These are phyloP conservation scores for Fusarium secorum DNA, from an alignment of 2,329 filamentous ascomycete genomes.

Conservation along the genomic window DNA sequence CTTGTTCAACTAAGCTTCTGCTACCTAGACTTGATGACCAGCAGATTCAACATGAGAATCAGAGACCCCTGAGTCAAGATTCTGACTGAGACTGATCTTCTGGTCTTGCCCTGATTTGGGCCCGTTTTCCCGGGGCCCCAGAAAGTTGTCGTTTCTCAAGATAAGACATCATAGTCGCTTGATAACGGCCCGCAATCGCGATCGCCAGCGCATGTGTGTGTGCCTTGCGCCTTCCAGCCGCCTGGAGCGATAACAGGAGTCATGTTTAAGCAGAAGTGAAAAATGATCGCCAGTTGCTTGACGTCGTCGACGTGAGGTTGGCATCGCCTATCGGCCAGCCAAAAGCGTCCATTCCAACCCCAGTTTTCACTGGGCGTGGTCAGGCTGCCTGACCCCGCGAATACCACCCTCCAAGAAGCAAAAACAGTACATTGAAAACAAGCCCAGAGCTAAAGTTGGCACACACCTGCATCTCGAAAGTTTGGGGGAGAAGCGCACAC, in stretches of 20 bases:
- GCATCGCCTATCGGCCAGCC: constrained; percentile 27
- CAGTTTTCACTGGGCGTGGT: constrained; percentile 22
- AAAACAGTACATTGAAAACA: constrained; percentile 5
- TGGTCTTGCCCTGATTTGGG: constrained; percentile 13
- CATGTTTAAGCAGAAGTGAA: background rate
- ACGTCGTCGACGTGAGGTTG: constrained; percentile 24
- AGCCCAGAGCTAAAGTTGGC: constrained; percentile 8
- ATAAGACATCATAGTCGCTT: constrained; percentile 27
- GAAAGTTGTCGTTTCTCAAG: constrained; percentile 10
- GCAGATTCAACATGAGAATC: background rate
- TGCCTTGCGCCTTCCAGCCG: constrained; percentile 7
- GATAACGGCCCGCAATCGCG: constrained; percentile 21
- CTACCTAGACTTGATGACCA: background rate
- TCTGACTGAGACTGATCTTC: background rate
- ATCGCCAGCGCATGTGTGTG: background rate
- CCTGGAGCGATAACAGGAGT: constrained; percentile 5
- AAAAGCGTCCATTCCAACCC: constrained; percentile 27
- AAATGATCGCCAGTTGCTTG: constrained; percentile 25
- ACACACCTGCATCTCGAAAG: constrained; percentile 18
- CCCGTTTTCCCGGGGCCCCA: constrained; percentile 24
- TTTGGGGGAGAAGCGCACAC: constrained; percentile 25
- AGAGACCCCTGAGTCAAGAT: constrained; percentile 22
- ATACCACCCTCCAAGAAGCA: constrained; percentile 32
- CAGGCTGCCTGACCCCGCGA: constrained; percentile 17
- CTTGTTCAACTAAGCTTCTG: constrained; percentile 3